Conservation (phyloP, 129 eudicot genomes). For the Ambrosia artemisiifolia region DNA sequence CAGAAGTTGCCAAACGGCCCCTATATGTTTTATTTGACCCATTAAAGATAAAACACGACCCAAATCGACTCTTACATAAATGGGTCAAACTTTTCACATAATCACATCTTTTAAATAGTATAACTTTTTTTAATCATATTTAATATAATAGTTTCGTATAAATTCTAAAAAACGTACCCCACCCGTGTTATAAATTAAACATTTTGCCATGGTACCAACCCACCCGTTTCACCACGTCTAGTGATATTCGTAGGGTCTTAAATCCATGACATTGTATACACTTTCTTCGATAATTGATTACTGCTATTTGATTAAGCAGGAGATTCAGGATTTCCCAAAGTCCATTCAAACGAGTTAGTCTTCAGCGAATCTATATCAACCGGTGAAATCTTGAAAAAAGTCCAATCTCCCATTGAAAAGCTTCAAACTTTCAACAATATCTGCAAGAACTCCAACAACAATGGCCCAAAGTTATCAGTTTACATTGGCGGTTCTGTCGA, state of each 20-base stretch:
- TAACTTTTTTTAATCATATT: not conserved
- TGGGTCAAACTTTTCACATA: not conserved
- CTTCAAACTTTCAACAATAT: slow-evolving; percentile 44
- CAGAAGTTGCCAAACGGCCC: too few relatives aligned
- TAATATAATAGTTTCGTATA: not conserved
- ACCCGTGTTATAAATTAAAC: too few relatives aligned
- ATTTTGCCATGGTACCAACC: too few relatives aligned
- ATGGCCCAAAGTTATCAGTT: slow-evolving; percentile 31
- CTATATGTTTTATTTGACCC: not conserved
- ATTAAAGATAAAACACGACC: not conserved
- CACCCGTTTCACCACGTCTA: too few relatives aligned
- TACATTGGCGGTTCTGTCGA: slow-evolving; percentile 64
- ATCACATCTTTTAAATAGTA: not conserved
- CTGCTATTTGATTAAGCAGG: slow-evolving; percentile 26
- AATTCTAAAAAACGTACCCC: too few relatives aligned
- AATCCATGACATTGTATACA: not conserved
- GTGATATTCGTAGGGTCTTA: too few relatives aligned
- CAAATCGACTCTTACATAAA: not conserved
- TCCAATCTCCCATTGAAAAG: slow-evolving; percentile 55
- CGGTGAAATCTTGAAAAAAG: slow-evolving; percentile 44
- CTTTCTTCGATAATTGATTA: not conserved
- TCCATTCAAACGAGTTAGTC: slow-evolving; percentile 51
- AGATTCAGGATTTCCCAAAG: slow-evolving; percentile 18
- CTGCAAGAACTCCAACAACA: slow-evolving; percentile 5
- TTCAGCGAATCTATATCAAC: slow-evolving; percentile 44